Evolutionary conservation across 192 early-diverging fungal genomes (phyloP).

Genomic region (Coemansia reversa): DNA sequence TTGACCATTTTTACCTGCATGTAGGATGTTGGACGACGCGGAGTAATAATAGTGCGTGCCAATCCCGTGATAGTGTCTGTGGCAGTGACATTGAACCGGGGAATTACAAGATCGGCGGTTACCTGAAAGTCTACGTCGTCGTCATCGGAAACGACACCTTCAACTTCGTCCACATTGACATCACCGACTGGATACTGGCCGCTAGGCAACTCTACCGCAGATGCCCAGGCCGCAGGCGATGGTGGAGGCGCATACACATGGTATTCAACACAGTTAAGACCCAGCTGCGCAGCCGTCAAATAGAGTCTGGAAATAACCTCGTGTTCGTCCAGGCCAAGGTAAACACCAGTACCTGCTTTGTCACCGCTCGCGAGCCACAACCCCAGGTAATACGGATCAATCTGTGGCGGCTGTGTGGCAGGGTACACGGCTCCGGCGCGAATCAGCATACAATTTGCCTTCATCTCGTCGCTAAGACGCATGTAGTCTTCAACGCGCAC

Average conservation of each 20-base stretch:
- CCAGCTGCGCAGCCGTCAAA: slow-evolving; percentile 4
- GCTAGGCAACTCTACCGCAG: not conserved
- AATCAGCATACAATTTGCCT: slow-evolving; percentile 14
- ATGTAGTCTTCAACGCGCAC: slow-evolving; percentile 24
- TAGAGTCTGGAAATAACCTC: slow-evolving; percentile 8
- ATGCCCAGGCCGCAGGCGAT: not conserved
- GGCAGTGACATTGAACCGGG: not conserved
- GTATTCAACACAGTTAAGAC: slow-evolving; percentile 14
- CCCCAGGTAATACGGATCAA: slow-evolving; percentile 19
- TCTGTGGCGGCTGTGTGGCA: slow-evolving; percentile 4
- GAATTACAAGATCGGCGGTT: not conserved
- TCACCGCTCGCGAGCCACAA: slow-evolving; percentile 17
- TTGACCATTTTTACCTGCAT: slow-evolving; percentile 4
- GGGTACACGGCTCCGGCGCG: slow-evolving; percentile 16
- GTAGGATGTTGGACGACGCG: slow-evolving; percentile 16
- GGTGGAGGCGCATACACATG: slow-evolving; percentile 7
- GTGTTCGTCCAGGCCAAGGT: slow-evolving; percentile 4
- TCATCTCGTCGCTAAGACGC: slow-evolving; percentile 14
- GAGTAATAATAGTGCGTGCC: slow-evolving; percentile 5
- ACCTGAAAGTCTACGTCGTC: not conserved
- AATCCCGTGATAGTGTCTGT: not conserved
- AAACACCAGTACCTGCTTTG: slow-evolving; percentile 6
- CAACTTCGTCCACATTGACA: not conserved
- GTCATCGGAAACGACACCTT: not conserved
- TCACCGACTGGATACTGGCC: not conserved